Percentiles rank a stretch among this genome's conserved stretches.
These are phyloP conservation scores for Gossypium lobatum DNA, from an alignment of 441 rosid genomes.

Conservation along the genomic window DNA sequence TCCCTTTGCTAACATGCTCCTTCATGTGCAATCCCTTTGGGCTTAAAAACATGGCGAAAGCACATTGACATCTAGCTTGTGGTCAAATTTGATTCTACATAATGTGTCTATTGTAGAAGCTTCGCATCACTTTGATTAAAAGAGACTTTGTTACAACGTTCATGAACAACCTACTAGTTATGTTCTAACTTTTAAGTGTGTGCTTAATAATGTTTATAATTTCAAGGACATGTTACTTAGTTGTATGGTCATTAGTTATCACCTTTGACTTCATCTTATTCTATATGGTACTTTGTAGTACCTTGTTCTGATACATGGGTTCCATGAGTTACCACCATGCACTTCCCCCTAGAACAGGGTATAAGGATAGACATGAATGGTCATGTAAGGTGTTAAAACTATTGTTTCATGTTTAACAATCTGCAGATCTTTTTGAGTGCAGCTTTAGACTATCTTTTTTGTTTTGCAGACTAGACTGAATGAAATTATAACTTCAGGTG, in stretches of 20 bases:
- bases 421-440: background rate
- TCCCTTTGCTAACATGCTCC: background rate
- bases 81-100: background rate
- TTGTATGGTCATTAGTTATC: background rate
- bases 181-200: background rate
- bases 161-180: background rate
- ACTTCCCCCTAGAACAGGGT: background rate
- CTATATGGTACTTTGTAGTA: background rate
- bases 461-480: conserved; percentile 80
- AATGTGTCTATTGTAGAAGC: background rate
- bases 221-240: background rate
- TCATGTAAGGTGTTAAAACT: background rate
- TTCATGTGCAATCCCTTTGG: background rate
- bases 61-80: background rate
- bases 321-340: background rate
- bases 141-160: background rate
- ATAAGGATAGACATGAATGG: background rate
- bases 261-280: background rate
- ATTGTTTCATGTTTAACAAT: background rate
- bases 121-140: background rate
- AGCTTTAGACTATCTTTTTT: background rate
- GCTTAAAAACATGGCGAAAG: background rate
- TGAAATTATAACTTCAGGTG: conserved; percentile 68
- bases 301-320: background rate
- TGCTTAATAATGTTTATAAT: background rate